Evolutionary conservation across 306 rosid species (phyloP), one percentile per base, ranked within the genome.

Genomic region (Trifolium dubium): DNA sequence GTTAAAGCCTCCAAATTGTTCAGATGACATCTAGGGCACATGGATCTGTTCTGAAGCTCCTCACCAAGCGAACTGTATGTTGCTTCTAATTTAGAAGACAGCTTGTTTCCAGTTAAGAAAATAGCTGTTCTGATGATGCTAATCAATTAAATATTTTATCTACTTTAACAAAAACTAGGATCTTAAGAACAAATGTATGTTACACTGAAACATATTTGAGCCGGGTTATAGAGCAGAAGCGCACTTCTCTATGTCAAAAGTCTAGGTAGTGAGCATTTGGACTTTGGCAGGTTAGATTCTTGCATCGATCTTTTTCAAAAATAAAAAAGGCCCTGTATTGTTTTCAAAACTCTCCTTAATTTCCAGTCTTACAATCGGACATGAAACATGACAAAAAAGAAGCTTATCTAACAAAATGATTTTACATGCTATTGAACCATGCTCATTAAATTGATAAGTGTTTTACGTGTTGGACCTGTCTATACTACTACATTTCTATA

Each of bases 21-120:
- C 46, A 79, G 35, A 67, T 83, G 89, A 77, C 99, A 90, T 61
- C 74, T 75, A 31, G 99, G 93, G 82, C 99, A 95, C 2, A 74
- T 8, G 10, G 81, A 65, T 69, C 89, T 88, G 75, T 84, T 86
- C 81, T 88, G 97, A 84, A 95, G 83, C 34, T 82, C 89, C 85
- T 83, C 98, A 34, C 92, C 83, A 43, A 92, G 84, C 34, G 87
- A 81, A 68, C 73, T 73, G 77, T 49, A 82, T 40, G 82, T 28
- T 58, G 74, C 72, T 82, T 88, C 96, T 71, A 86, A 23, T 69
- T 76, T 74, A 72, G 97, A 88, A 83, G 83, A 80, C 85, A 51
- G 92, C 84, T 75, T 91, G 82, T 82, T 80, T 83, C 67, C 65
- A 19, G 92, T 93, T 86, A 93, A 89, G 70, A 91, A 73, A 62